Percentiles rank a stretch among this genome's conserved stretches.
Evolutionary conservation across 768 basidiomycete species (phyloP).

Genomic region (Peribolospora baueri): DNA sequence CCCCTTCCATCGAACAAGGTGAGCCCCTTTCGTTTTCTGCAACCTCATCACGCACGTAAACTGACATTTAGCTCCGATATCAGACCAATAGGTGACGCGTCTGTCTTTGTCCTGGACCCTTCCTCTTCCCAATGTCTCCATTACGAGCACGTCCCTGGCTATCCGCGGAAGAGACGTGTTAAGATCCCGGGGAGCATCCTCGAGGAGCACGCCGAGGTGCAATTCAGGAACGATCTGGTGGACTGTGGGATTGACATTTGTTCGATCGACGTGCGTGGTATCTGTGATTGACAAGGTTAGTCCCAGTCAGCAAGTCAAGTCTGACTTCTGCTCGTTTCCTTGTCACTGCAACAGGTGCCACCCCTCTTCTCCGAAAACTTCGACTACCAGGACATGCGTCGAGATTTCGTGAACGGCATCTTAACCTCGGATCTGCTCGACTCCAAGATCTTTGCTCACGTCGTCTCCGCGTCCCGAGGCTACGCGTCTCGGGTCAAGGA

Average conservation of each 20-base stretch:
- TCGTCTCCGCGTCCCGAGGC: conserved; percentile 36
- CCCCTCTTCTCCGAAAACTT: conserved; percentile 97
- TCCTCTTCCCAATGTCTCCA: conserved; percentile 58
- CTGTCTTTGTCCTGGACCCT: conserved; percentile 53
- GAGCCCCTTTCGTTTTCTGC: conserved; percentile 12
- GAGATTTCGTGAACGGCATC: conserved; percentile 82
- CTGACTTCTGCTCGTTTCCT: conserved; percentile 1
- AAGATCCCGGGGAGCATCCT: conserved; percentile 58
- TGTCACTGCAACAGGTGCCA: conserved; percentile 37
- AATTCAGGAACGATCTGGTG: conserved; percentile 66
- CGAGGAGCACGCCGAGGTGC: conserved; percentile 46
- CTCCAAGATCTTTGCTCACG: conserved; percentile 79
- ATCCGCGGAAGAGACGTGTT: conserved; percentile 37
- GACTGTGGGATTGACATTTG: conserved; percentile 82
- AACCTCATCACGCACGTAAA: background rate
- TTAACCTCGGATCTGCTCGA: conserved; percentile 80
- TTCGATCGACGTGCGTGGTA: conserved; percentile 51
- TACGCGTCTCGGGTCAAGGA: conserved; percentile 88
- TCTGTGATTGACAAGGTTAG: background rate
- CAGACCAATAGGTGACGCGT: conserved; percentile 47
- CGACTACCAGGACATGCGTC: conserved; percentile 73
- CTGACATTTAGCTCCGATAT: conserved; percentile 11
- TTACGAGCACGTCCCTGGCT: conserved; percentile 50
- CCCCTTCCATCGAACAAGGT: conserved; percentile 46
- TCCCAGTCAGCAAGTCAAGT: background rate